phyloP scores from a whole-genome alignment of 1,284 basidiomycete genomes.

The Hemileia vastatrix region DNA sequence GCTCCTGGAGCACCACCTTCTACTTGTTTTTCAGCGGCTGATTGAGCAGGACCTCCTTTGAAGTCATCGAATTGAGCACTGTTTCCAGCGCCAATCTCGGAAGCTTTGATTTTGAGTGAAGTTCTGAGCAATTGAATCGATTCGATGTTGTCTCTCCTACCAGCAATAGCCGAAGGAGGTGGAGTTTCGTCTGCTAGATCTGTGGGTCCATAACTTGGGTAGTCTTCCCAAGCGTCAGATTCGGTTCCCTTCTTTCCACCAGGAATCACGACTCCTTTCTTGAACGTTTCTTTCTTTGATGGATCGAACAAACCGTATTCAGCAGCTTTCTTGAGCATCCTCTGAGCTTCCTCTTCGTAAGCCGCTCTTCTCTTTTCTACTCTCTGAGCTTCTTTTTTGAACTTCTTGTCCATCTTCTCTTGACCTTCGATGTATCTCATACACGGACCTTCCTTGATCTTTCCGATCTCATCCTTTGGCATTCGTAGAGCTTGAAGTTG shows the following conservation, averaged over 20 bases:
- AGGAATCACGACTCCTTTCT: not conserved
- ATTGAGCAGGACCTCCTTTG: not conserved
- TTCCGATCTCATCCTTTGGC: constrained; percentile 52
- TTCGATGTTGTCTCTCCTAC: constrained; percentile 27
- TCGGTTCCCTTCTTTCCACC: constrained; percentile 13
- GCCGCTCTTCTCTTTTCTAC: not conserved
- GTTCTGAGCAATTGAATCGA: not conserved
- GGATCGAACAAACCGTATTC: constrained; percentile 26
- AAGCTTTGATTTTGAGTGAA: not conserved
- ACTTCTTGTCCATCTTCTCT: constrained; percentile 30
- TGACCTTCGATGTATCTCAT: constrained; percentile 32
- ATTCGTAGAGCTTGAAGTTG: constrained; percentile 60
- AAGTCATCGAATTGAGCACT: not conserved
- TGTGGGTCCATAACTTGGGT: constrained; percentile 27
- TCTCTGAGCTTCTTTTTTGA: not conserved
- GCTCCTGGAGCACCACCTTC: not conserved
- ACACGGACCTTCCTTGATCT: constrained; percentile 48
- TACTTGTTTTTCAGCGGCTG: not conserved
- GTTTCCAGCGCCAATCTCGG: not conserved
- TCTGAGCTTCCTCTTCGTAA: constrained; percentile 23
- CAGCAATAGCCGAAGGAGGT: constrained; percentile 34
- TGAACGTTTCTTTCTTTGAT: not conserved
- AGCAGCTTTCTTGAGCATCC: constrained; percentile 25
- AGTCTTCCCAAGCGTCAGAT: constrained; percentile 26
- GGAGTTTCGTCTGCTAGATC: constrained; percentile 33